phyloP scores from a whole-genome alignment of 2,329 filamentous ascomycete species.

The Aspergillus ibericus region DNA sequence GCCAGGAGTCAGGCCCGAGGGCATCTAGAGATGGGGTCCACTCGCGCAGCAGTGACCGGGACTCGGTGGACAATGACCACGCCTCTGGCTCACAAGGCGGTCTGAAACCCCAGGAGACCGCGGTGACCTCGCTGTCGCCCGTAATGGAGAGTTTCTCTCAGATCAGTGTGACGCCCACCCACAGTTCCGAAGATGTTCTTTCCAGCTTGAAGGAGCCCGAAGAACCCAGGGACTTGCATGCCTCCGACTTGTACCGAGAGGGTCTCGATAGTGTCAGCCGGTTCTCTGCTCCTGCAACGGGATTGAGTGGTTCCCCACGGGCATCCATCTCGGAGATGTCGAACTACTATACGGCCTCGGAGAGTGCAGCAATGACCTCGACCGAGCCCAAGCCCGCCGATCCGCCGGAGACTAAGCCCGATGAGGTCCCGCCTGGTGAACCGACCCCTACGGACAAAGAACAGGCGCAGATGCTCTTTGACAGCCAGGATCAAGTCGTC shows the following conservation, averaged over 20 bases:
- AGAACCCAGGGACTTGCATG: constrained; percentile 7
- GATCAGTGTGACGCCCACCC: constrained; percentile 8
- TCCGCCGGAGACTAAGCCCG: constrained; percentile 16
- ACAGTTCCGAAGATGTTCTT: constrained; percentile 10
- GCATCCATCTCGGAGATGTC: constrained; percentile 41
- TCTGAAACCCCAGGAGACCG: constrained; percentile 14
- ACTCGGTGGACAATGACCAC: constrained; percentile 9
- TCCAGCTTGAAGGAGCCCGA: constrained; percentile 1
- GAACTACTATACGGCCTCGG: constrained; percentile 47
- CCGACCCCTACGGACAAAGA: constrained; percentile 67
- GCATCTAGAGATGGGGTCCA: constrained; percentile 7
- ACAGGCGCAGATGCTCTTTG: constrained; percentile 79
- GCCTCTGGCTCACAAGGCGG: constrained; percentile 5
- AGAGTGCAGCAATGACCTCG: constrained; percentile 39
- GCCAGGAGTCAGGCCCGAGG: constrained; percentile 17
- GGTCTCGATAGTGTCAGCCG: constrained; percentile 24
- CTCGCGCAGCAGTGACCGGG: constrained; percentile 10
- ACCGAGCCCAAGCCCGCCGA: constrained; percentile 27
- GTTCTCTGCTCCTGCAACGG: constrained; percentile 25
- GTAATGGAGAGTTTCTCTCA: constrained; percentile 31
- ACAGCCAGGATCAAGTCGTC: constrained; percentile 76
- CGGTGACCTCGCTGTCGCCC: constrained; percentile 24
- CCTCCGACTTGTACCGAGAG: constrained; percentile 26
- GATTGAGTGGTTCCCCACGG: constrained; percentile 30
- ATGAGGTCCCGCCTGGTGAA: constrained; percentile 22